Evolutionary conservation across 1,284 basidiomycete genomes (phyloP), one percentile per base, ranked within the genome.

Genomic region (Ganoderma resinaceum): DNA sequence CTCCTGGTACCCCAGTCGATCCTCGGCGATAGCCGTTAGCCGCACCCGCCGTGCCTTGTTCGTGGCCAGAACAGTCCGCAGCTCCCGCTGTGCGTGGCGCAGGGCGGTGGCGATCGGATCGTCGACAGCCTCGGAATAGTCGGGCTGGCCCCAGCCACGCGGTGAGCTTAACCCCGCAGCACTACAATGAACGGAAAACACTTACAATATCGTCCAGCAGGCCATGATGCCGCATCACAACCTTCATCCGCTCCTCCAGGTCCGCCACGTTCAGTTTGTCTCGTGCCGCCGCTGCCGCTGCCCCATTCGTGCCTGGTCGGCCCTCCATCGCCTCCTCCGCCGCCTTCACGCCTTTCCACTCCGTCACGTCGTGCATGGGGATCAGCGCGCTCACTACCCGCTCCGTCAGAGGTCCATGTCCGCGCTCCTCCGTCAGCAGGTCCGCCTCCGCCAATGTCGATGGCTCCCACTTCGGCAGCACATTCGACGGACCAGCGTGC

Each of bases 41-140:
- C 93, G 90, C 31, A 81, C 81, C 77, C 93, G 94, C 31, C 97
- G 92, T 14, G 89, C 87, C 75, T 95, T 95, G 83, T 99, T 99
- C 68, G 90, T 85, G 9, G 90, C 86, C 1, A 93, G 85, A 65
- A 98, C 94, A 7, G 83, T 84, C 6, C 91, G 88, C 3, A 99
- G 85, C 72, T 94, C 89, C n/a, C 86, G 84, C 79, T 99, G 97
- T 37, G 95, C 94, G 68, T 94, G 91, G 1, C 97, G 92, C 2
- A 99, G 87, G 1, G 95, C 93, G 2, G 93, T 91, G 2, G 96
- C 93, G 68, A 99, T 94, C 62, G 97, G 96, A 79, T 99, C 97
- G 76, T 98, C 97, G 55, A 95, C 92, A 63, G 91, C 89, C 58
- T 89, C 85, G 1, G 89, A 83, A 74, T 89, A 93, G 78, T 96